Evolutionary conservation across 768 basidiomycete species (phyloP).

Genomic region (Mycena haematopus): DNA sequence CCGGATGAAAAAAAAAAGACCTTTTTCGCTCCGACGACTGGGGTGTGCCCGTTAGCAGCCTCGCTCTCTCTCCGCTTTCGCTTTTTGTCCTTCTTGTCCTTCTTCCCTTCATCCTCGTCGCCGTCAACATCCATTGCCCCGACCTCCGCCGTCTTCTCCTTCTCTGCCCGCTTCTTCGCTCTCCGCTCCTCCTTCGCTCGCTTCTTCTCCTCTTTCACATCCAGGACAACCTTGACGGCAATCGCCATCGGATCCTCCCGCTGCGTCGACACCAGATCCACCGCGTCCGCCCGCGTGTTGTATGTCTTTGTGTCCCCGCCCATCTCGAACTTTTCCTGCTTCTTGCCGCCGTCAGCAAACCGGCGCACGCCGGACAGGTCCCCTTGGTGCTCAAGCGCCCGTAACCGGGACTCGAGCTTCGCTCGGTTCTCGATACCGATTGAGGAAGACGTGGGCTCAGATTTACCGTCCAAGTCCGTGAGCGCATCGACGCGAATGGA

Average conservation of each 20-base stretch:
- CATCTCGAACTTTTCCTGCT: slow-evolving; percentile 85
- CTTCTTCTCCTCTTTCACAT: slow-evolving; percentile 89
- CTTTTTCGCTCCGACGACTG: slow-evolving; percentile 42
- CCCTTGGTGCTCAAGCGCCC: slow-evolving; percentile 83
- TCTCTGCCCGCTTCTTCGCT: slow-evolving; percentile 71
- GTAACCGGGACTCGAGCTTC: slow-evolving; percentile 93
- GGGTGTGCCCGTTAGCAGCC: slow-evolving; percentile 45
- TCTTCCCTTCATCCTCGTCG: slow-evolving; percentile 40
- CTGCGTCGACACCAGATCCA: slow-evolving; percentile 87
- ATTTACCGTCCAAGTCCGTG: slow-evolving; percentile 90
- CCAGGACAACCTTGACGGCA: slow-evolving; percentile 75
- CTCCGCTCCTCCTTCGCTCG: slow-evolving; percentile 78
- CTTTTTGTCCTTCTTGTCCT: slow-evolving; percentile 44
- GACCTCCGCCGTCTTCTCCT: slow-evolving; percentile 41
- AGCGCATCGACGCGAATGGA: slow-evolving; percentile 98
- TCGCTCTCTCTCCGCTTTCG: slow-evolving; percentile 65
- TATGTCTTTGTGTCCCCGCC: slow-evolving; percentile 80
- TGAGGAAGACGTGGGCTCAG: slow-evolving; percentile 78
- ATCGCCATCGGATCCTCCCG: slow-evolving; percentile 76
- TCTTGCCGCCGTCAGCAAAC: slow-evolving; percentile 64
- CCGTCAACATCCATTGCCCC: slow-evolving; percentile 50
- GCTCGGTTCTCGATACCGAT: slow-evolving; percentile 93
- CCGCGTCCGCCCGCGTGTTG: slow-evolving; percentile 84
- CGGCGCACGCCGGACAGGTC: slow-evolving; percentile 77
- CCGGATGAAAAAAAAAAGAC: slow-evolving; percentile 17